Evolutionary conservation across 768 basidiomycete species (phyloP), one percentile per base, ranked within the genome.

Genomic region (Suillus alpinus): DNA sequence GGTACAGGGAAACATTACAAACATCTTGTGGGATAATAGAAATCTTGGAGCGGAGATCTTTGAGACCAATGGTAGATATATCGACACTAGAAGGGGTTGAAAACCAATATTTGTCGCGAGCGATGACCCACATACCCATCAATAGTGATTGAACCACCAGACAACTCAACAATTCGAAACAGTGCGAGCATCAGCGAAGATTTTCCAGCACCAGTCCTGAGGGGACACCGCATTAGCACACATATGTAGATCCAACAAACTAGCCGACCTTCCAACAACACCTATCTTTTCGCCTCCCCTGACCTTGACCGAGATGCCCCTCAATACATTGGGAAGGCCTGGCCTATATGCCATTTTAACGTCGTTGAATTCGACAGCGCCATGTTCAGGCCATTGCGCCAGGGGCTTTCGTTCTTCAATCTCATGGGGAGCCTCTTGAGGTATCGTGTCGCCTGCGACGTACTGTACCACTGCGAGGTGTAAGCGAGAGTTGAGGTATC

Each of bases 241-340:
- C 59, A 36, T 16, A 43, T n/a, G 6, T 12, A 29, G 29, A 43
- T 16, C n/a, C 23, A 37, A 55, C 16, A 60, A 40, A 39, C 41
- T 12, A 56, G 36, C 70, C 7, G 51, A 78, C 69, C 86, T 69
- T 55, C 89, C 89, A 9, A 92, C 89, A 40, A 92, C 83, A 14
- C 89, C 91, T 58, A 92, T 85, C 76, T 91, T 90, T 73, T 93
- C 89, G 0, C 87, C 86, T 0, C 82, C 82, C 2, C 76, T 72
- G 49, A 92, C 81, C n/a, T 73, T 73, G 65, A 92, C 51, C 5
- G 81, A 81, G 20, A 92, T 76, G 0, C 83, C 84, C 65, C 86
- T 85, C 40, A 93, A 77, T 3, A 92, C 89, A 14, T 83, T 80
- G 0, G 90, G 89, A n/a, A 92, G 76, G 4, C 86, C 88, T 0